Evolutionary conservation across 176 grass and related monocot genomes (phyloP), one percentile per base, ranked within the genome.

Genomic region (Raddia distichophylla): DNA sequence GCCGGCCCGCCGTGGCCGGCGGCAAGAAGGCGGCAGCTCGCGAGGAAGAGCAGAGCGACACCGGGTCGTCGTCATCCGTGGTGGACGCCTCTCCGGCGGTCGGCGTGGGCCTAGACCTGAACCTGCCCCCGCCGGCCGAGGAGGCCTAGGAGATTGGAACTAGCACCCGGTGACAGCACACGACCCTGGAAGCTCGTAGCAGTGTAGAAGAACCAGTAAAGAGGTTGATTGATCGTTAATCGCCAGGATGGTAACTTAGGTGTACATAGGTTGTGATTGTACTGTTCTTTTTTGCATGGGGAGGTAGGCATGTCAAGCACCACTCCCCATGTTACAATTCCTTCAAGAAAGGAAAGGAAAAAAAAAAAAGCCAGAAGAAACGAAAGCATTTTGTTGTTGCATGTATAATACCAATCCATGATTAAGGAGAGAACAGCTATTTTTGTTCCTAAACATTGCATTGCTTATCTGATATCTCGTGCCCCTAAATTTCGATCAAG

Each of bases 31-130:
- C 42, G 14, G 34, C 44, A 16, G 76, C 72, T 64, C 60, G 71
- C 19, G 82, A 79, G 27, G 84, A 93, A n/a, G 91, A 87, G 51
- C 86, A 93, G 63, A 97, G 94, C 60, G 94, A 97, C 86, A 90
- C 94, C 2, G 94, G 90, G 20, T 94, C 94, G 37, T 91, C 87
- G 75, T 92, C 85, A 49, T 91, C 89, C 65, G 87, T 94, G 77
- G 90, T 92, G 78, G 93, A 95, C 79, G 67, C 87, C 40, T 71
- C 60, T 12, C 89, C 85, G 79, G 84, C 87, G 14, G 40, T 86
- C 60, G 60, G 47, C 73, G 78, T 97, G 27, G 84, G 82, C 54
- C 60, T 97, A 32, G 91, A 97, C 73, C 94, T 97, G 55, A 97
- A 97, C 81, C 76, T 90, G 62, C 87, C 87, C 13, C 91, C 94